These are phyloP conservation scores for Diaporthe amygdali DNA, from an alignment of 2,329 filamentous ascomycete genomes.

Conservation along the genomic window DNA sequence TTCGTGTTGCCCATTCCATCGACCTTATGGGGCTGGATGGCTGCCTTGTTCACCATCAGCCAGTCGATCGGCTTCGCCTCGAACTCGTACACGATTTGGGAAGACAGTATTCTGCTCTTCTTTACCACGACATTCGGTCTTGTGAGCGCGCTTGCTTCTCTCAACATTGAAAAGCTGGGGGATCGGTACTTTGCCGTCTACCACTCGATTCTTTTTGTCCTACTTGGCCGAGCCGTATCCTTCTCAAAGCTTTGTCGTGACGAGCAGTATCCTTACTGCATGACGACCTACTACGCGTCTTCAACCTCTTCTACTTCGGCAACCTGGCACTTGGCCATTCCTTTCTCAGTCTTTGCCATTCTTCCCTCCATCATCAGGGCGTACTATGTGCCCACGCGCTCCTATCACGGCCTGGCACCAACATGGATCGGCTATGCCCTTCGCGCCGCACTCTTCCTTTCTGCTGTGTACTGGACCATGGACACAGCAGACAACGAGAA, in stretches of 20 bases:
- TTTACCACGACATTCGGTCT: slow-evolving; percentile 89
- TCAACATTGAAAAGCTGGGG: slow-evolving; percentile 69
- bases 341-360: slow-evolving; percentile 73
- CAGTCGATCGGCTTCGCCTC: slow-evolving; percentile 95
- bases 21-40: slow-evolving; percentile 89
- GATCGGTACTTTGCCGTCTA: slow-evolving; percentile 81
- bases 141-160: slow-evolving; percentile 74
- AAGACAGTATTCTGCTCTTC: slow-evolving; percentile 92
- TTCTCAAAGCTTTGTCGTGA: slow-evolving; percentile 93
- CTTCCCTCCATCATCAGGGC: slow-evolving; percentile 79
- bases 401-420: slow-evolving; percentile 85
- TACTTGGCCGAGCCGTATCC: slow-evolving; percentile 80
- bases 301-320: slow-evolving; percentile 91
- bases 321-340: slow-evolving; percentile 84
- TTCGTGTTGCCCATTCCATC: slow-evolving; percentile 65
- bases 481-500: slow-evolving; percentile 87
- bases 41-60: slow-evolving; percentile 78
- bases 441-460: slow-evolving; percentile 75
- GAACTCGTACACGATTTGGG: slow-evolving; percentile 99
- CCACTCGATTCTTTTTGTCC: slow-evolving; percentile 82
- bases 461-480: slow-evolving; percentile 84
- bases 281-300: slow-evolving; percentile 94
- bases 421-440: slow-evolving; percentile 85
- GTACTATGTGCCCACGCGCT: slow-evolving; percentile 82
- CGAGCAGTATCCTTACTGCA: slow-evolving; percentile 97